Conservation (phyloP, 225 moss, liverwort and hornwort genomes). For the Rhytidiadelphus loreus region DNA sequence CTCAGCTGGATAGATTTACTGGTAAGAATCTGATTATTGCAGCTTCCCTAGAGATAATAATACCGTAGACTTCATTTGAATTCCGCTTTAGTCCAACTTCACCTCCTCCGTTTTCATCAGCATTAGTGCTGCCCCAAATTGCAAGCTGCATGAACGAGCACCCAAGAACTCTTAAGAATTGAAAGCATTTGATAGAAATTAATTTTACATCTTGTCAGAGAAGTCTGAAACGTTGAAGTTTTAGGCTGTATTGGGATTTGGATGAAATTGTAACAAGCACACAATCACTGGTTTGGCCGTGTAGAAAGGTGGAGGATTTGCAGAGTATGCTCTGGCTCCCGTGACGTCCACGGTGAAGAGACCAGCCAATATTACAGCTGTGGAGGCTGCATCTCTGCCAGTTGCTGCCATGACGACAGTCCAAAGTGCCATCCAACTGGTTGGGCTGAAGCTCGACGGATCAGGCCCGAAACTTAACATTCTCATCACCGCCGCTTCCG, state of each 20-base stretch:
- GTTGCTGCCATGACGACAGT: constrained; percentile 54
- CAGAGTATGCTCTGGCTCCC: constrained; percentile 32
- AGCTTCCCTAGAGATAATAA: neutral
- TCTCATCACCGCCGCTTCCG: constrained; percentile 22
- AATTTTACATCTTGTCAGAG: neutral
- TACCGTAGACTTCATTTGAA: neutral
- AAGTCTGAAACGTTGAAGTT: neutral
- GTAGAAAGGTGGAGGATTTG: constrained; percentile 43
- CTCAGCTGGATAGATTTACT: constrained; percentile 37
- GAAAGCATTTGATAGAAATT: neutral
- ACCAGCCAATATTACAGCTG: constrained; percentile 41
- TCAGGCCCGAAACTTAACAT: constrained; percentile 47
- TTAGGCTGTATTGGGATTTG: neutral
- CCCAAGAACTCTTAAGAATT: neutral
- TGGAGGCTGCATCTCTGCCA: constrained; percentile 58
- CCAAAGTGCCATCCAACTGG: constrained; percentile 35
- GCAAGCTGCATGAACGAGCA: neutral
- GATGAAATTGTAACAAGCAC: neutral
- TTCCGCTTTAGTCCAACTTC: neutral
- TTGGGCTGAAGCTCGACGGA: constrained; percentile 62
- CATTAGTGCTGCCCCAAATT: neutral
- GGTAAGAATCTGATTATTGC: constrained; percentile 6
- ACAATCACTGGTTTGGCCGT: neutral
- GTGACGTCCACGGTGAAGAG: constrained; percentile 18
- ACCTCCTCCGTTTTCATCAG: neutral